A percentile compares a stretch with the other conserved stretches of the same genome.
These are phyloP conservation scores for Hebeloma cylindrosporum DNA, from an alignment of 768 basidiomycete genomes.

Conservation along the genomic window DNA sequence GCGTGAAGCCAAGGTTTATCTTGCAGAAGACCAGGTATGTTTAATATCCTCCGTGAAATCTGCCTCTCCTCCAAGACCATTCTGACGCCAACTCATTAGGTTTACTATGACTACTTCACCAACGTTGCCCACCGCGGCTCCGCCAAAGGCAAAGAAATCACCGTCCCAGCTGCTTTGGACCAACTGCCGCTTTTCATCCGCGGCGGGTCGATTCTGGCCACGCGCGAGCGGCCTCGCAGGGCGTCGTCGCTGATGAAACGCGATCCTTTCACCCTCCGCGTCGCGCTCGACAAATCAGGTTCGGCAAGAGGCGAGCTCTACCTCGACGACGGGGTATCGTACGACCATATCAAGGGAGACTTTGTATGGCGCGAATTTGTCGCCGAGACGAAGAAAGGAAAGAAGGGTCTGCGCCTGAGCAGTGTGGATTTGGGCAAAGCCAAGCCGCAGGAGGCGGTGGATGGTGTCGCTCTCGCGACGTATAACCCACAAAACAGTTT, in stretches of 20 bases:
- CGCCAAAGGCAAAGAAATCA: conserved; percentile 63
- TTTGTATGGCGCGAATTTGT: conserved; percentile 81
- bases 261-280: conserved; percentile 90
- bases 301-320: conserved; percentile 84
- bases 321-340: conserved; percentile 91
- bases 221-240: conserved; percentile 83
- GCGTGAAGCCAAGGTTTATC: conserved; percentile 71
- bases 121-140: conserved; percentile 65
- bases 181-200: conserved; percentile 85
- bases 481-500: conserved; percentile 66
- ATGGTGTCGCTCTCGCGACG: conserved; percentile 45
- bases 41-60: no score
- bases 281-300: conserved; percentile 65
- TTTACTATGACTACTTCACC: conserved; percentile 94
- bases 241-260: conserved; percentile 84
- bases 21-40: conserved; percentile 79
- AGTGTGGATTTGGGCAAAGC: conserved; percentile 55
- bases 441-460: conserved; percentile 48
- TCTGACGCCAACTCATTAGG: conserved; percentile 37
- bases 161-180: conserved; percentile 76
- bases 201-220: conserved; percentile 87
- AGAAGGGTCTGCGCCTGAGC: conserved; percentile 44
- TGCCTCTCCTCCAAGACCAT: conserved; percentile 5
- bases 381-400: conserved; percentile 48
- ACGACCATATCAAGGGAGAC: conserved; percentile 70